Base-by-base conservation (phyloP, 2,329 filamentous ascomycete genomes). In the Neopestalotiopsis rosae region DNA sequence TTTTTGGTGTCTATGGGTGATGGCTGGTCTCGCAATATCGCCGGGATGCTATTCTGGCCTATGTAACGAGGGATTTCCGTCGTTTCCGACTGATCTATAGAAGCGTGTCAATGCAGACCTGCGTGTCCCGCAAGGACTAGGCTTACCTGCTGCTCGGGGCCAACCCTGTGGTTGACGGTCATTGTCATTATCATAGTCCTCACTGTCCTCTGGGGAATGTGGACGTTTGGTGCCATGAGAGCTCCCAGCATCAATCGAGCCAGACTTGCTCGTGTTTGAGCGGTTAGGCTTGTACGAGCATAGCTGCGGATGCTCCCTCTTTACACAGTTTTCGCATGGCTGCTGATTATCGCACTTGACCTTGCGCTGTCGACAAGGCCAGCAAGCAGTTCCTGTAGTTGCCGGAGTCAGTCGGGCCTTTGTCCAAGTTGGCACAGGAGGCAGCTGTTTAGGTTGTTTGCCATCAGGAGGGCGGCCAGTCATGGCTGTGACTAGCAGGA, bases 321-420 rank as follows among this genome's bases (percentile, higher is more conserved):
- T 91, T 75, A 90, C 85, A 75, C 89, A 91, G 76, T 91, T 91
- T 75, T 91, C 89, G 78, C 89, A 91, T 0, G 89, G 89, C 75
- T 90, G 86, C 77, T 90, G 89, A 78, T 91, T 91, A 80, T 91
- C 89, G 77, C 89, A 91, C 80, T 91, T 91, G 56, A 91, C 89
- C 79, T 91, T 91, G 72, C 89, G 85, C 78, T 91, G 89, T 61
- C 89, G 84, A 76, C 89, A 91, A 13, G 89, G 89, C 89, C 89
- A 91, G 74, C 89, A 91, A 4, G 88, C 88, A 57, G 88, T 90
- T 69, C 88, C 88, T 90, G 74, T 4, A 66, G 28, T 62, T 38
- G 30, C 17, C 9, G 40, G 30, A 14, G 59, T 62, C 5, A 62
- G 59, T 20, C 40, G 5, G 40, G 38, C 17, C n/a, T 28, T 13